These are phyloP conservation scores for Rubia tinctorum DNA, from an alignment of 305 asterid species.

Conservation along the genomic window DNA sequence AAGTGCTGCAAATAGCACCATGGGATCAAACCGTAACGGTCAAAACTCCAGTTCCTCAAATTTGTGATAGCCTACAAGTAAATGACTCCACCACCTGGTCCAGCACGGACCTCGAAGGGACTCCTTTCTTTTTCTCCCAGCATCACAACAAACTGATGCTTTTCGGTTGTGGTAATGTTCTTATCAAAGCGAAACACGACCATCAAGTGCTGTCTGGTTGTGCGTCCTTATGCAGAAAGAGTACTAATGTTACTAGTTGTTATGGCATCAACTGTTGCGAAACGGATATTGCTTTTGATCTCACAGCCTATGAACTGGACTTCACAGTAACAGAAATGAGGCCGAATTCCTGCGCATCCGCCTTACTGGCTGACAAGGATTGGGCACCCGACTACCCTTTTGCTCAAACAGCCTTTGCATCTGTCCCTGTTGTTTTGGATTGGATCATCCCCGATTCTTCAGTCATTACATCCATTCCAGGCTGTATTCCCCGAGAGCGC, in stretches of 20 bases:
- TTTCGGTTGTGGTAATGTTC: slow-evolving; percentile 25
- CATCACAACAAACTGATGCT: slow-evolving; percentile 17
- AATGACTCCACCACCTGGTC: neutral
- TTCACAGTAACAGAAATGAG: slow-evolving; percentile 1
- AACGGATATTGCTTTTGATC: slow-evolving; percentile 18
- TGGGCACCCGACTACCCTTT: neutral
- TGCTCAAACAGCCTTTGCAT: neutral
- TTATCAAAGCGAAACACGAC: neutral
- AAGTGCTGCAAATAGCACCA: slow-evolving; percentile 6
- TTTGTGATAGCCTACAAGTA: neutral
- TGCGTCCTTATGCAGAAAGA: slow-evolving; percentile 12
- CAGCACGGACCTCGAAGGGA: slow-evolving; percentile 10
- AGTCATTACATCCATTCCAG: neutral
- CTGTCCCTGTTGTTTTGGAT: neutral
- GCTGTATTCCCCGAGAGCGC: neutral
- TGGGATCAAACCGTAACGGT: slow-evolving; percentile 13
- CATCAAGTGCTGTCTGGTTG: slow-evolving; percentile 14
- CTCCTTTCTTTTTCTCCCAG: slow-evolving; percentile 18
- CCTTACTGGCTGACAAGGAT: neutral
- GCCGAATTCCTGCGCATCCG: neutral
- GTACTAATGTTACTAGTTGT: slow-evolving; percentile 9
- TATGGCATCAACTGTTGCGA: slow-evolving; percentile 29
- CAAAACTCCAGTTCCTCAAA: neutral
- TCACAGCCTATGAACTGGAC: slow-evolving; percentile 4
- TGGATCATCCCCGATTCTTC: slow-evolving; percentile 3